A percentile compares a stretch with the other conserved stretches of the same genome.
phyloP scores from a whole-genome alignment of 2,329 filamentous ascomycete genomes.

The Diaporthe amygdali region DNA sequence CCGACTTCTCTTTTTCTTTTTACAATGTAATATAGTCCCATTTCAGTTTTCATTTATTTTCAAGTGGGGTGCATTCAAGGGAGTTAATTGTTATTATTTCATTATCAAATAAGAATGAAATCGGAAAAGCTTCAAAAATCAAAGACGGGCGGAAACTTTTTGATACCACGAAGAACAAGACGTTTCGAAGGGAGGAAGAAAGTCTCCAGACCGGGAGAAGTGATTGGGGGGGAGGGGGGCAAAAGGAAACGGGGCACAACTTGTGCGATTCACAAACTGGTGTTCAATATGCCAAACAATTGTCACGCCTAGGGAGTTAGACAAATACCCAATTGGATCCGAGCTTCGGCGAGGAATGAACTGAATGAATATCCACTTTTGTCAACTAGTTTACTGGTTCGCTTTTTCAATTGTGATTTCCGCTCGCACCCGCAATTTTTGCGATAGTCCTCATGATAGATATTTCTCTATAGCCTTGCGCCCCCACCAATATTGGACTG shows the following conservation, averaged over 20 bases:
- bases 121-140: neutral
- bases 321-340: slow-evolving; percentile 17
- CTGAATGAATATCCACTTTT: slow-evolving; percentile 15
- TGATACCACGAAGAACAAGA: neutral
- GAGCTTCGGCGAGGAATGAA: slow-evolving; percentile 1
- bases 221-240: neutral
- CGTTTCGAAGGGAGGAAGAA: neutral
- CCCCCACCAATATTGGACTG: neutral
- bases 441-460: neutral
- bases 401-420: neutral
- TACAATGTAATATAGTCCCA: neutral
- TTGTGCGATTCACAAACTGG: neutral
- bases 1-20: neutral
- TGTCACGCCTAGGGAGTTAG: slow-evolving; percentile 9
- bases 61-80: neutral
- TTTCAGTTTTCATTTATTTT: neutral
- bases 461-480: neutral
- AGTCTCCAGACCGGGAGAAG: neutral
- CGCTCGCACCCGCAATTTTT: neutral
- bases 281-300: neutral
- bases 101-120: neutral
- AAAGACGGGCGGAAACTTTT: neutral
- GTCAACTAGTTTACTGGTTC: neutral
- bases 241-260: neutral
- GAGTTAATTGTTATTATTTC: neutral